Percentiles rank a stretch among this genome's conserved stretches.
Conservation (phyloP, 257 asterid genomes). For the Lithospermum erythrorhizon region DNA sequence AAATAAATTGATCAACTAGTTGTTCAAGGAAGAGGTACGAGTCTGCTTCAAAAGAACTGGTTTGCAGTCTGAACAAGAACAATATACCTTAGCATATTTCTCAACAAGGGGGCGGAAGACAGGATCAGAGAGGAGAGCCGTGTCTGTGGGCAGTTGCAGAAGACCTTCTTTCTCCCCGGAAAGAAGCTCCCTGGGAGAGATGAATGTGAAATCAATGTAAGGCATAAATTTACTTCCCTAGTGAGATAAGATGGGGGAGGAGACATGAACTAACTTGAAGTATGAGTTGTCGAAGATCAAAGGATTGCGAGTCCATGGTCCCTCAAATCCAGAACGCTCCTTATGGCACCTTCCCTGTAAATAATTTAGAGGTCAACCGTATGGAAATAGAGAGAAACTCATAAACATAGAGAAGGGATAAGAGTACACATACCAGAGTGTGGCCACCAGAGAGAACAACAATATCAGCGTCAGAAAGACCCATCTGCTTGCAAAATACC, state of each 20-base stretch:
- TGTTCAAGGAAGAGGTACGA: not conserved
- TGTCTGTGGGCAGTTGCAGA: conserved; percentile 69
- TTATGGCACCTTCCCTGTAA: conserved; percentile 78
- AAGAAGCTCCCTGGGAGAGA: conserved; percentile 50
- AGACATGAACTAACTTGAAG: conserved; percentile 36
- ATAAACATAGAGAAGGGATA: not conserved
- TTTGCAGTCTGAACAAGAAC: not conserved
- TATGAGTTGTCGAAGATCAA: conserved; percentile 69
- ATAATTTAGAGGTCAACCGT: not conserved
- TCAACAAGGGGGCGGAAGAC: conserved; percentile 62
- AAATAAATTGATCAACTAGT: not conserved
- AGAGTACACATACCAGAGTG: conserved; percentile 49
- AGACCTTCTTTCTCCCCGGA: conserved; percentile 69
- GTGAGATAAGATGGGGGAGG: not conserved
- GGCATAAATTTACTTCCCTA: not conserved
- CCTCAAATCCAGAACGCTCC: conserved; percentile 89
- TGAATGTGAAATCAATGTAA: not conserved
- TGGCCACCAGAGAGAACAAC: conserved; percentile 88
- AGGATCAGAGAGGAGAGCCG: conserved; percentile 58
- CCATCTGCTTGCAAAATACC: conserved; percentile 76
- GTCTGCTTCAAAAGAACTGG: not conserved
- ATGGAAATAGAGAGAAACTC: not conserved
- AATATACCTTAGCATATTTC: conserved; percentile 57
- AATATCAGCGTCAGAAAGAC: conserved; percentile 66
- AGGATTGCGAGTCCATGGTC: conserved; percentile 79